A percentile compares a stretch with the other conserved stretches of the same genome.
Conservation (phyloP, 2,329 filamentous ascomycete species). For the Fusarium sp. region DNA sequence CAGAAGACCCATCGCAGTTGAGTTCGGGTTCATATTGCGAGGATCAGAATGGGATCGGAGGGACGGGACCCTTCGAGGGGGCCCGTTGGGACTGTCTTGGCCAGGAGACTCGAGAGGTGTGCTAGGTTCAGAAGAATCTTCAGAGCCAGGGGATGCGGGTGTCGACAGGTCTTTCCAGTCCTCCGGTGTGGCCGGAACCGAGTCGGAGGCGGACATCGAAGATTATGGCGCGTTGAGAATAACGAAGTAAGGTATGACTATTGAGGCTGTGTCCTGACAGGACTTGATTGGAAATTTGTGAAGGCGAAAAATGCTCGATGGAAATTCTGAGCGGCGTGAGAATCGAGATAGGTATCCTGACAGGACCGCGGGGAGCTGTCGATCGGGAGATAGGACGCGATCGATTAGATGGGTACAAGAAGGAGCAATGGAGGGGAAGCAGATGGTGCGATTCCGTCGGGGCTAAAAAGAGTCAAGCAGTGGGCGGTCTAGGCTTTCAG, state of each 20-base stretch:
- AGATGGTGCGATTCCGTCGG: constrained; percentile 47
- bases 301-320: constrained; percentile 4
- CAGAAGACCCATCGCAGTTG: constrained; percentile 83
- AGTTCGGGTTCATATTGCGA: constrained; percentile 79
- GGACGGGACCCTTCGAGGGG: constrained; percentile 66
- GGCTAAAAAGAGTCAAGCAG: constrained; percentile 44
- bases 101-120: constrained; percentile 60
- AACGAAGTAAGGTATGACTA: constrained; percentile 2
- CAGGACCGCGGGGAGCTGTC: constrained; percentile 30
- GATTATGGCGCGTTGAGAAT: constrained; percentile 14
- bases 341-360: constrained; percentile 36
- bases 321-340: constrained; percentile 27
- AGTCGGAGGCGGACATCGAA: constrained; percentile 50
- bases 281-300: constrained; percentile 1
- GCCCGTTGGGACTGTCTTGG: constrained; percentile 51
- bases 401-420: constrained; percentile 45
- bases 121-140: constrained; percentile 61
- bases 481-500: constrained; percentile 44
- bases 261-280: background rate
- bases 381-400: constrained; percentile 43
- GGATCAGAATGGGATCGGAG: constrained; percentile 71
- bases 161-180: constrained; percentile 55
- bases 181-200: constrained; percentile 61
- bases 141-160: constrained; percentile 59
- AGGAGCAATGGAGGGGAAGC: constrained; percentile 43